Conservation (phyloP, 352 stramenopile species). For the Phytophthora constricta region DNA sequence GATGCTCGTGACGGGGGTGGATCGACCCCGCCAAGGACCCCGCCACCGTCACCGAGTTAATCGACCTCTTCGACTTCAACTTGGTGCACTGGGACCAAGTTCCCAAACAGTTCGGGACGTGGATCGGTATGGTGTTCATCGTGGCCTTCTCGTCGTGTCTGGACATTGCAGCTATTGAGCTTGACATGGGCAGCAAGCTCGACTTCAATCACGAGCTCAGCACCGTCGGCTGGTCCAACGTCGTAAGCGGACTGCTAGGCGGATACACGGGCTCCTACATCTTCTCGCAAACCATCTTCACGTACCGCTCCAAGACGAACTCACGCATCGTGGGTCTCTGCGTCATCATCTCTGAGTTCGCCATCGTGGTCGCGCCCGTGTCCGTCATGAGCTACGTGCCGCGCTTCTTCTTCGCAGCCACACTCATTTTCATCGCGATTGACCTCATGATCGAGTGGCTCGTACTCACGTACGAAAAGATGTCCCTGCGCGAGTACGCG, state of each 20-base stretch:
- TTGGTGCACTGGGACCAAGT: constrained; percentile 91
- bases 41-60: constrained; percentile 64
- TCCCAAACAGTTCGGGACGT: constrained; percentile 89
- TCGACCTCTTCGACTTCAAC: constrained; percentile 91
- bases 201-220: constrained; percentile 95
- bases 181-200: constrained; percentile 94
- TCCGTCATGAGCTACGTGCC: constrained; percentile 95
- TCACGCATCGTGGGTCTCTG: constrained; percentile 90
- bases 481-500: constrained; percentile 90
- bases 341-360: constrained; percentile 86
- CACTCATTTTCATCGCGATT: constrained; percentile 97
- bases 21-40: constrained; percentile 76
- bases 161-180: constrained; percentile 97
- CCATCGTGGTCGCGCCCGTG: constrained; percentile 88
- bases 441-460: constrained; percentile 98
- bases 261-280: constrained; percentile 99
- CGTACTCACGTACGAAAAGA: constrained; percentile 73
- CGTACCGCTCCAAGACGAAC: constrained; percentile 91
- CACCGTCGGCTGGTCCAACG: constrained; percentile 97
- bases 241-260: constrained; percentile 93
- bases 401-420: constrained; percentile 97
- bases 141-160: constrained; percentile 97
- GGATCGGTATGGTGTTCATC: constrained; percentile 97
- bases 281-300: constrained; percentile 99
- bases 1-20: constrained; percentile 94